Conservation (phyloP, 176 grass and related monocot species). For the Zoysia japonica region DNA sequence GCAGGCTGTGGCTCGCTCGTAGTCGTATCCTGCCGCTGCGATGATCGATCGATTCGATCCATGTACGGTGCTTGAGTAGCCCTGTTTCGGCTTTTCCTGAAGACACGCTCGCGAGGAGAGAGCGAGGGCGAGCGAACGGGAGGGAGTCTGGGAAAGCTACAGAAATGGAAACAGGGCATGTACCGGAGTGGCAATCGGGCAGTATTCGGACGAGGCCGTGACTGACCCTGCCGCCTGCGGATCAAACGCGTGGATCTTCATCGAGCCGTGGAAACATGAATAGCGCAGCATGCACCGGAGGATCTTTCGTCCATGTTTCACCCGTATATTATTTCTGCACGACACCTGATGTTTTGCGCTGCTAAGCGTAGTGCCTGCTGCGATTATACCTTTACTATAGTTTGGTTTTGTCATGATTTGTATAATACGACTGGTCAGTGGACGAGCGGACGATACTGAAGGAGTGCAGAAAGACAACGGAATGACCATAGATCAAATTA, state of each 20-base stretch:
- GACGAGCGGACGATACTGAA: not conserved
- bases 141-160: not conserved
- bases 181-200: not conserved
- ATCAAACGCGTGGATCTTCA: slow-evolving; percentile 5
- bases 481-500: not conserved
- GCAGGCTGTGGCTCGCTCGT: too few relatives aligned
- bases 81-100: slow-evolving; percentile 21
- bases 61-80: too few relatives aligned
- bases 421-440: too few relatives aligned
- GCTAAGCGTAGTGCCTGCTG: not conserved
- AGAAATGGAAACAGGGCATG: not conserved
- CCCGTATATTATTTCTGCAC: not conserved
- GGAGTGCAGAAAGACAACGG: not conserved
- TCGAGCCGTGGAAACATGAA: not conserved
- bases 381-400: not conserved
- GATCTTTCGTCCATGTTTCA: slow-evolving; percentile 19
- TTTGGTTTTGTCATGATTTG: not conserved
- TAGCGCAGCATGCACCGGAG: not conserved
- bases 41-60: not conserved
- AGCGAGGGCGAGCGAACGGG: not conserved
- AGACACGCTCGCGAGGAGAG: not conserved
- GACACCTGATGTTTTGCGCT: not conserved
- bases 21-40: not conserved
- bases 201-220: not conserved
- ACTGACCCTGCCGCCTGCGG: not conserved